Percentiles rank a stretch among this genome's conserved stretches.
Evolutionary conservation across 1,284 basidiomycete genomes (phyloP).

Genomic region (Meira miltonrushii): DNA sequence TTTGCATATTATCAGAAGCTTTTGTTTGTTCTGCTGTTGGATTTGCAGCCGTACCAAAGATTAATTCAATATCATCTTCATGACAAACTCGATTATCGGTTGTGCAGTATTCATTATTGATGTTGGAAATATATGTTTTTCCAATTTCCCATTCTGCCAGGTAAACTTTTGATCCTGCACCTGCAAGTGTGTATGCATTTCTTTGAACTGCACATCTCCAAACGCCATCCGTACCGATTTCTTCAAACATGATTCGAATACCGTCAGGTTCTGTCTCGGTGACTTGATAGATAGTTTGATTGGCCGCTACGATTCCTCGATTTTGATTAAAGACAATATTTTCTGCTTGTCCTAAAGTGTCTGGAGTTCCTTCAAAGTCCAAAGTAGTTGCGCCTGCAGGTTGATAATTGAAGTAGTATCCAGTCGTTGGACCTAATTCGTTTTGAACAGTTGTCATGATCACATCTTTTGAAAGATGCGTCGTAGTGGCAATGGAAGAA

Average conservation of each 20-base stretch:
- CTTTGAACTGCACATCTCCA: conserved; percentile 30
- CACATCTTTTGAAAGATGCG: conserved; percentile 15
- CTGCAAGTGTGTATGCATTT: conserved; percentile 19
- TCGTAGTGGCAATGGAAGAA: background rate
- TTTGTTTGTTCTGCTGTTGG: conserved; percentile 5
- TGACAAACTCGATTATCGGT: conserved; percentile 25
- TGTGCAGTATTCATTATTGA: conserved; percentile 27
- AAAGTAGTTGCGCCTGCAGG: conserved; percentile 4
- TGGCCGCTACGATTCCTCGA: conserved; percentile 11
- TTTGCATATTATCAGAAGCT: conserved; percentile 24
- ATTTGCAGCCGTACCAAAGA: conserved; percentile 22
- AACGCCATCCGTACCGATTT: conserved; percentile 26
- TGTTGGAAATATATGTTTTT: conserved; percentile 26
- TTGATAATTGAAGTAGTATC: conserved; percentile 16
- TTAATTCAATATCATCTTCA: conserved; percentile 40
- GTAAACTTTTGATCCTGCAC: conserved; percentile 13
- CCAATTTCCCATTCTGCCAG: conserved; percentile 24
- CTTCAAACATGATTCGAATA: conserved; percentile 23
- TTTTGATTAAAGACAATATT: conserved; percentile 25
- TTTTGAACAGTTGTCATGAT: conserved; percentile 36
- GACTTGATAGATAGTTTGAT: background rate
- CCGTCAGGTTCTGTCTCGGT: conserved; percentile 16
- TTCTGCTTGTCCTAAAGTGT: background rate
- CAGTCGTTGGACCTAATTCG: conserved; percentile 26
- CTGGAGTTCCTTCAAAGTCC: background rate